A percentile compares a stretch with the other conserved stretches of the same genome.
These are phyloP conservation scores for Cymbopogon flexuosus DNA, from an alignment of 202 grass and related monocot genomes.

Conservation along the genomic window DNA sequence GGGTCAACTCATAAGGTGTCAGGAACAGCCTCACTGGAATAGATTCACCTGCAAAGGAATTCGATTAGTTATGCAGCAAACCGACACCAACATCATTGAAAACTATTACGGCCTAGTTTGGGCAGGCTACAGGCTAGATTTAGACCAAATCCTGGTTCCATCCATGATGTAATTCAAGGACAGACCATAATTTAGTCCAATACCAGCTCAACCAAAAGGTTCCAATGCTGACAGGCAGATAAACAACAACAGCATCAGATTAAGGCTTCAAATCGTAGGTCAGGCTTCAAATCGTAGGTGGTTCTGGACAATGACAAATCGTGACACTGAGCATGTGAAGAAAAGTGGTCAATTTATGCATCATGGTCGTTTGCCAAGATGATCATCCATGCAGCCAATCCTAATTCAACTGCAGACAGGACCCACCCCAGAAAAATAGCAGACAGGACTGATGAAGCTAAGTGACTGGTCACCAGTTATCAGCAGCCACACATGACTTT, in stretches of 20 bases:
- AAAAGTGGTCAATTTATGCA: constrained; percentile 18
- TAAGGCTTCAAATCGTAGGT: not conserved
- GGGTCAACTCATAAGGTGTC: constrained; percentile 49
- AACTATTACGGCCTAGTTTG: not conserved
- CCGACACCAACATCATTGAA: not conserved
- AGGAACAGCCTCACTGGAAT: constrained; percentile 89
- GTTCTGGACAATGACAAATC: not conserved
- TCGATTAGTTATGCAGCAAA: not conserved
- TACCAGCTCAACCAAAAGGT: not conserved
- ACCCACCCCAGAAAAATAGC: not conserved
- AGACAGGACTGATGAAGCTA: not conserved
- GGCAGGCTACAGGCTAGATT: not conserved
- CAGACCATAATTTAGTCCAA: not conserved
- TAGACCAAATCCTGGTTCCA: not conserved
- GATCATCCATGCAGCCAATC: not conserved
- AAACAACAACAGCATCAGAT: not conserved
- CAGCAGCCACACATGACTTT: not conserved
- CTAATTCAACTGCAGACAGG: not conserved
- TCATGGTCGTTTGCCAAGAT: not conserved
- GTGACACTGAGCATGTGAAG: constrained; percentile 5
- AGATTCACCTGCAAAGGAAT: constrained; percentile 38
- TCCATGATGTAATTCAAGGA: not conserved
- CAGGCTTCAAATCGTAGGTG: not conserved
- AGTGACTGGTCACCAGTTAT: not conserved
- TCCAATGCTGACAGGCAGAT: not conserved